Conservation (phyloP, 2,329 filamentous ascomycete genomes). For the Cryphonectria japonica region DNA sequence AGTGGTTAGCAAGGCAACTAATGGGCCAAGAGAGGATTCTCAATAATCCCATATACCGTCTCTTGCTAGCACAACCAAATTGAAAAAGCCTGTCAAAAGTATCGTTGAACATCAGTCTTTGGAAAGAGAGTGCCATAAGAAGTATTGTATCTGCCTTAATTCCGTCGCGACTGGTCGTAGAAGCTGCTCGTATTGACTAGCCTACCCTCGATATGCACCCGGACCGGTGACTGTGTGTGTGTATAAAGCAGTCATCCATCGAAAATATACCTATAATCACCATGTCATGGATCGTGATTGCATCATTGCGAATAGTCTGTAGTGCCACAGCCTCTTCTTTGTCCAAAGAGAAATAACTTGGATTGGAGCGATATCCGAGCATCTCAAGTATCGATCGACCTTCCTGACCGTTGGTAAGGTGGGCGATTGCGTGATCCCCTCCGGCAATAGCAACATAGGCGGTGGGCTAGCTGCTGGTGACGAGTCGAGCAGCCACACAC, state of each 20-base stretch:
- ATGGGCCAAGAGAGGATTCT: background rate
- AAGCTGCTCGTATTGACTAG: background rate
- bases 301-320: conserved; percentile 13
- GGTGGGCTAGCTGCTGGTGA: background rate
- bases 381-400: background rate
- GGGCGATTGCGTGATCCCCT: conserved; percentile 28
- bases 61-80: background rate
- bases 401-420: conserved; percentile 11
- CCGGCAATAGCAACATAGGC: conserved; percentile 26
- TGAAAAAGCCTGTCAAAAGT: background rate
- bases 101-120: background rate
- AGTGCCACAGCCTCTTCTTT: background rate
- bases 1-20: background rate
- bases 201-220: background rate
- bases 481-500: conserved; percentile 5
- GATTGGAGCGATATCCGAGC: no score
- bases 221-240: background rate
- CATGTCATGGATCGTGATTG: background rate
- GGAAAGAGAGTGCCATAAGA: background rate
- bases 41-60: background rate
- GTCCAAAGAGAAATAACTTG: background rate
- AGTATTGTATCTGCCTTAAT: background rate
- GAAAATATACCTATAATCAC: background rate
- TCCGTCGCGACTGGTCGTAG: background rate
- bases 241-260: no score